Evolutionary conservation across 805 yeast species (phyloP).

Genomic region (Candida cerambycidarum): DNA sequence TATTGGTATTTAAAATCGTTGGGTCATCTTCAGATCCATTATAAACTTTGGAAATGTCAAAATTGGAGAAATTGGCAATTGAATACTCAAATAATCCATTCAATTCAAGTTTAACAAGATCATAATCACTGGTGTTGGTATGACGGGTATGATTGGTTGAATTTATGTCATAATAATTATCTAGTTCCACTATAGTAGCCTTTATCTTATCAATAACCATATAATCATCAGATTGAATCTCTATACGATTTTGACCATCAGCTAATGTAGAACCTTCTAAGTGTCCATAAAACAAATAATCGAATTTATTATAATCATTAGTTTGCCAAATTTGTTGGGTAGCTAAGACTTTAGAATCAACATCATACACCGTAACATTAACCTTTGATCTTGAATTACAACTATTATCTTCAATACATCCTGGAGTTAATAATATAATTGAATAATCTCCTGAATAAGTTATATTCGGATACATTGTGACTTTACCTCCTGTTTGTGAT

Average conservation of each 20-base stretch:
- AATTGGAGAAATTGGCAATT: constrained; percentile 56
- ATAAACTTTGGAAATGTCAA: constrained; percentile 28
- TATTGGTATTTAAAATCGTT: constrained; percentile 30
- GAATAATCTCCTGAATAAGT: constrained; percentile 74
- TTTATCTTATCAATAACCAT: constrained; percentile 72
- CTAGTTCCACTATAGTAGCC: constrained; percentile 49
- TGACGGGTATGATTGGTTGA: constrained; percentile 27
- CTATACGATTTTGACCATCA: constrained; percentile 30
- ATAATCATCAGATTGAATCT: constrained; percentile 36
- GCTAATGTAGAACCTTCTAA: constrained; percentile 43
- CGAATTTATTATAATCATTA: constrained; percentile 78
- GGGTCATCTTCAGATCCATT: constrained; percentile 17
- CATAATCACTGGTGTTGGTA: constrained; percentile 12
- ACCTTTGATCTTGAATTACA: constrained; percentile 75
- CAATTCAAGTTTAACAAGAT: constrained; percentile 37
- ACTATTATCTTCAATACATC: constrained; percentile 67
- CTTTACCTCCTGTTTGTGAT: constrained; percentile 31
- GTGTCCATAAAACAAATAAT: constrained; percentile 69
- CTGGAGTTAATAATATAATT: constrained; percentile 79
- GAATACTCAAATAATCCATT: constrained; percentile 87
- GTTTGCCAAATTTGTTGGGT: constrained; percentile 68
- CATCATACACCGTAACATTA: constrained; percentile 65
- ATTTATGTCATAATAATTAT: constrained; percentile 31
- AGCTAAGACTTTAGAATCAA: constrained; percentile 43
- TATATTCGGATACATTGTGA: constrained; percentile 65